Evolutionary conservation across 2,329 filamentous ascomycete genomes (phyloP).

Genomic region (Trichoderma atrobrunneum): DNA sequence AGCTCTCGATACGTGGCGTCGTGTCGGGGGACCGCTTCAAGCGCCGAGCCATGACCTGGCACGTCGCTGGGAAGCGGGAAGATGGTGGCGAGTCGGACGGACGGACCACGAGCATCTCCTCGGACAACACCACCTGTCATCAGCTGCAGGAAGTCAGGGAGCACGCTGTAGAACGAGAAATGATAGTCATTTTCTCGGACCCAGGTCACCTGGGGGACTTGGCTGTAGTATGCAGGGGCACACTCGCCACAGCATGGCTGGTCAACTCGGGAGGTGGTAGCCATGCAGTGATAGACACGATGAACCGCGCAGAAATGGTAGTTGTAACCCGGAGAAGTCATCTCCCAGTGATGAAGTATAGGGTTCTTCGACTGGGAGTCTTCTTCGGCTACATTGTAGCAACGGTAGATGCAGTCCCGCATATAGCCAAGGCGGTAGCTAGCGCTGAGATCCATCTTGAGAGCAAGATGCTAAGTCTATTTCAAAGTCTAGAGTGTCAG

Average conservation of each 20-base stretch:
- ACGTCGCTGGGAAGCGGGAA: background rate
- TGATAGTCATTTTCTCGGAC: conserved; percentile 23
- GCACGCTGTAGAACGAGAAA: background rate
- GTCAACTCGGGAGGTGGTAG: background rate
- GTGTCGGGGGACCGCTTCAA: conserved; percentile 23
- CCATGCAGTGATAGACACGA: conserved; percentile 29
- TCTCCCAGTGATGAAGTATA: conserved; percentile 24
- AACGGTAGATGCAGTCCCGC: background rate
- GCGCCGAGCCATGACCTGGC: background rate
- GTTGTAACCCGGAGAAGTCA: conserved; percentile 22
- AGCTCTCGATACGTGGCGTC: conserved; percentile 28
- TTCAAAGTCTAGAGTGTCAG: background rate
- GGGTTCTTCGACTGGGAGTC: background rate
- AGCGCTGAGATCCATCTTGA: background rate
- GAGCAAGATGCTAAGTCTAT: background rate
- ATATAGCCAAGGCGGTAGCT: background rate
- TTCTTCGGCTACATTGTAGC: background rate
- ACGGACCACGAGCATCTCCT: background rate
- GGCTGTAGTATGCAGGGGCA: conserved; percentile 30
- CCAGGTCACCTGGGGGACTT: conserved; percentile 24
- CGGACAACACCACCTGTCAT: background rate
- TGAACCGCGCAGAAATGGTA: conserved; percentile 35
- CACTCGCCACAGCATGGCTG: conserved; percentile 37
- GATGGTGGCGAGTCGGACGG: background rate
- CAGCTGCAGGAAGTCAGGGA: background rate